Conservation (phyloP, 176 grass and related monocot species). For the Aegilops sharonensis region DNA sequence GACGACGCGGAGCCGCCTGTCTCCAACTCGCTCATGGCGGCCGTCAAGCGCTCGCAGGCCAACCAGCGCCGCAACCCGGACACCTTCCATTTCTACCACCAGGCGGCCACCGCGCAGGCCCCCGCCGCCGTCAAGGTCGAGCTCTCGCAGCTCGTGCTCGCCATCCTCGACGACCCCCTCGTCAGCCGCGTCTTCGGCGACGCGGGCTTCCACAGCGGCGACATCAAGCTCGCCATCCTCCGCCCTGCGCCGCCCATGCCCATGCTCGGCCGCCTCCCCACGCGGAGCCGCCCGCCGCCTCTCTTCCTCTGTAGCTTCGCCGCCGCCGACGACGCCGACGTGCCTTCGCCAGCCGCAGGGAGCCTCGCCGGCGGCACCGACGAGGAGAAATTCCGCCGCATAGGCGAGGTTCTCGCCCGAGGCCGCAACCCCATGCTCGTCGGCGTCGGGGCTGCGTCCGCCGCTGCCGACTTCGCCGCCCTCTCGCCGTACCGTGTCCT, state of each 20-base stretch:
- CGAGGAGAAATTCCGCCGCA: constrained; percentile 55
- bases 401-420: constrained; percentile 62
- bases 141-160: constrained; percentile 71
- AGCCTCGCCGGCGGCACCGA: constrained; percentile 27
- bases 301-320: constrained; percentile 90
- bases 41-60: constrained; percentile 88
- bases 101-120: constrained; percentile 5
- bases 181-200: constrained; percentile 89
- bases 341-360: constrained; percentile 38
- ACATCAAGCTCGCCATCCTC: constrained; percentile 88
- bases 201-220: constrained; percentile 68
- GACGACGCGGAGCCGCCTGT: constrained; percentile 45
- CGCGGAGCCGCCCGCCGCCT: constrained; percentile 54
- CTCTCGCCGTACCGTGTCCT: constrained; percentile 49
- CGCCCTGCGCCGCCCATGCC: constrained; percentile 63
- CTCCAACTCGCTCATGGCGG: constrained; percentile 88
- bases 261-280: constrained; percentile 32
- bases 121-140: constrained; percentile 75
- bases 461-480: constrained; percentile 50
- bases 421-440: constrained; percentile 86
- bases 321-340: constrained; percentile 48
- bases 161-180: constrained; percentile 88
- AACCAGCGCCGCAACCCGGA: constrained; percentile 75
- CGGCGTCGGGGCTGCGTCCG: constrained; percentile 66
- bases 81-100: constrained; percentile 83